Base-by-base conservation (phyloP, 139 green algal genomes). In the Mesotaenium endlicherianum region DNA sequence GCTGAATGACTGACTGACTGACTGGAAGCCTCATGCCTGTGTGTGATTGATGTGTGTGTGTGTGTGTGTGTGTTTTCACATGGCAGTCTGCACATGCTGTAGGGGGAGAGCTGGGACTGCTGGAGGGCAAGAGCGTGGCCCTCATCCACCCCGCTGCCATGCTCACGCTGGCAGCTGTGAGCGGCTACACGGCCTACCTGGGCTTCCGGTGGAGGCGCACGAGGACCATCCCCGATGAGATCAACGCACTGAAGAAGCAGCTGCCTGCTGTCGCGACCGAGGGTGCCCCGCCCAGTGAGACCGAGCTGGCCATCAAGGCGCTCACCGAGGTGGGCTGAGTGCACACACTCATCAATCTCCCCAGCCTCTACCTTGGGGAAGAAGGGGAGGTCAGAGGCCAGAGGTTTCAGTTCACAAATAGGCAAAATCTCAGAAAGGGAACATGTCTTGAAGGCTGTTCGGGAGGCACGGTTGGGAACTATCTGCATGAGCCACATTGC, bases 111-210 rank as follows among this genome's bases (percentile, higher is more conserved):
- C 85, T 86, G 1, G 80, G 80, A n/a, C 81, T 95, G 0, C 83
- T 97, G 44, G 92, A 95, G 77, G 93, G 93, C 8, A 83, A 90
- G 44, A 93, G 88, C 2, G 76, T 84, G 2, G 92, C 94, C 11
- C 87, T 97, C n/a, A 81, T 95, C 38, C 95, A 98, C 83, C 95
- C 96, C 3, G 86, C 89, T 0, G 86, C 97, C 2, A 96, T 98
- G 94, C 70, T 89, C 74, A 83, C 82, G 74, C 88, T 98, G n/a
- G 94, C 98, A 39, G 85, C 69, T 5, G 53, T 82, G 40, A 95
- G 91, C 0, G n/a, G 92, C 0, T 99, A 95, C 59, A 91, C 95
- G 3, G 96, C 90, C 16, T 98, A 92, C 49, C 93, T 98, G 2
- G 96, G 96, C 47, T 96, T 86, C 77, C 94, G 99, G 90, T 96